Base-by-base conservation (phyloP, 768 basidiomycete species). In the Boletus reticulatus region DNA sequence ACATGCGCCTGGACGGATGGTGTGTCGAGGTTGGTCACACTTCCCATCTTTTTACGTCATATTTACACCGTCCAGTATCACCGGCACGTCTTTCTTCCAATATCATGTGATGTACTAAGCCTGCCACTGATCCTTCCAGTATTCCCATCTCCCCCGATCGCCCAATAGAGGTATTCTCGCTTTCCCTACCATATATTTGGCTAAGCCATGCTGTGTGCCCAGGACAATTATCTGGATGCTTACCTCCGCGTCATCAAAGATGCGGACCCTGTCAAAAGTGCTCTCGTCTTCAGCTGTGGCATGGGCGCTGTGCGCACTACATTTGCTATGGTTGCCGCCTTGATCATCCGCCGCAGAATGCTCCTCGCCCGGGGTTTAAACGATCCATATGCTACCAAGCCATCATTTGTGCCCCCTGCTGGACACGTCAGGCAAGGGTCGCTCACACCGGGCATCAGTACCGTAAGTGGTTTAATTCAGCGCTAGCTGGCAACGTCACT, bases 231-330 rank as follows among this genome's bases (percentile, higher is more conserved):
- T 71, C 84, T 99, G 17, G 97, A 98, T 71, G 89, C 91, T 1
- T 99, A 98, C 69, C 77, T 95, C 19, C 80, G 79, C 4, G 85
- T 96, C 34, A 88, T 99, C 55, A 83, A 84, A 58, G 72, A 80
- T 38, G 83, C 88, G 0, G 91, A 96, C 63, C 95, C 96, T 3
- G 73, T 87, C 4, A 77, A 77, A 17, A 94, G 93, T 0, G 85
- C 89, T 0, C 76, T 98, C 19, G 89, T 98, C 5, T 98, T 98
- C 70, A 94, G 90, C 47, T 98, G 96, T 68, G 96, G 97, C 32
- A 94, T 96, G 85, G 97, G 97, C 43, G 93, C 92, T 3, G 95
- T 98, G 1, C 82, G 96, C 19, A 95, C 94, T 3, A 98, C 95
- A 0, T 98, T 97, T 67, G 94, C 92, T 4, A 98, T 98, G 97